A percentile compares a stretch with the other conserved stretches of the same genome.
These are phyloP conservation scores for Kingdonia uniflora DNA, from an alignment of 164 flowering plant genomes.

Conservation along the genomic window DNA sequence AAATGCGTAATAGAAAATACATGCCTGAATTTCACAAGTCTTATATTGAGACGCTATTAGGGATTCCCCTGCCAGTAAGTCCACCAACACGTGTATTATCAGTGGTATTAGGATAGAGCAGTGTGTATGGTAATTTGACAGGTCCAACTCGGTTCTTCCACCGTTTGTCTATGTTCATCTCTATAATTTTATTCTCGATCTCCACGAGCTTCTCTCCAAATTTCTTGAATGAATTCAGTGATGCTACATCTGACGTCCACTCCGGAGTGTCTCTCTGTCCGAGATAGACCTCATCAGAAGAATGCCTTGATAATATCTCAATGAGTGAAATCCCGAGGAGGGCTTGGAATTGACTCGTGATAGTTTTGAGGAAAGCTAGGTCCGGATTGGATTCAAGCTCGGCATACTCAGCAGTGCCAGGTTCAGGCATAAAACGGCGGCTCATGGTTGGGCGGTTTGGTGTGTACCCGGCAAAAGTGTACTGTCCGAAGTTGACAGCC, in stretches of 20 bases:
- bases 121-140: slow-evolving; percentile 61
- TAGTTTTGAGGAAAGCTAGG: slow-evolving; percentile 47
- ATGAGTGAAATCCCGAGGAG: slow-evolving; percentile 67
- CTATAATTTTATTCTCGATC: slow-evolving; percentile 43
- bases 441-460: slow-evolving; percentile 83
- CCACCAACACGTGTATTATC: slow-evolving; percentile 43
- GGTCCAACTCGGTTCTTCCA: slow-evolving; percentile 65
- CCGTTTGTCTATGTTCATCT: slow-evolving; percentile 37
- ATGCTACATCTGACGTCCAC: slow-evolving; percentile 52
- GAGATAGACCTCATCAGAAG: slow-evolving; percentile 66
- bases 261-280: slow-evolving; percentile 57
- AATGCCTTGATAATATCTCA: slow-evolving; percentile 69
- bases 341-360: slow-evolving; percentile 65
- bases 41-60: slow-evolving; percentile 69
- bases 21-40: background rate
- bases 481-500: slow-evolving; percentile 86
- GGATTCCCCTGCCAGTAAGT: slow-evolving; percentile 70
- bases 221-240: slow-evolving; percentile 45
- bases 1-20: no score
- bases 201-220: slow-evolving; percentile 35
- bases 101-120: slow-evolving; percentile 74
- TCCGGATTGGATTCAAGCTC: slow-evolving; percentile 63
- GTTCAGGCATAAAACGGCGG: slow-evolving; percentile 75
- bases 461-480: slow-evolving; percentile 74
- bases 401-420: slow-evolving; percentile 48